Evolutionary conservation across 352 stramenopile species (phyloP), one percentile per base, ranked within the genome.

Genomic region (Pythium vanterpoolii): DNA sequence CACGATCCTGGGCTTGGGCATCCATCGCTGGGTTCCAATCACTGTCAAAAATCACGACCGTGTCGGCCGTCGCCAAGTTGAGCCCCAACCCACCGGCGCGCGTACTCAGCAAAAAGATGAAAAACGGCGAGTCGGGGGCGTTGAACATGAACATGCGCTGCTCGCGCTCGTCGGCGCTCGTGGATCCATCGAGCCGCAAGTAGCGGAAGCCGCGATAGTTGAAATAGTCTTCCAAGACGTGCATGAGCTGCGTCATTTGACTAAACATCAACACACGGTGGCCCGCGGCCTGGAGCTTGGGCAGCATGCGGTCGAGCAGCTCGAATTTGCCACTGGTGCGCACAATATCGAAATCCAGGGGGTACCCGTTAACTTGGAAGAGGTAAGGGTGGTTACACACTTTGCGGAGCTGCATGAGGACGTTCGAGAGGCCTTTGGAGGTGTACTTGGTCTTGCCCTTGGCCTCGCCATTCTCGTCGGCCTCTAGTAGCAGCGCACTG

Each of bases 11-110:
- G 4, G 92, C 92, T 47, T 98, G 92, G 5, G 90, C 89, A 57
- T 98, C 92, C 83, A 96, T 96, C 36, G 97, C 92, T n/a, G 98
- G 97, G 73, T 99, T 99, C 97, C 97, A 99, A 69, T 99, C 97
- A 62, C 87, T 98, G 67, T 99, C 98, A 64, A 99, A 99, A 70
- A 99, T 98, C 40, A 99, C 97, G 7, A 99, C 96, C 5, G 96
- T 99, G 66, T 99, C 97, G 26, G 98, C 98, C 21, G 96, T 96
- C 28, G 95, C 96, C 24, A 99, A 86, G 72, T 99, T 99, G 21
- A 99, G 67, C 23, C 97, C 97, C 26, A 99, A 76, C 23, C 97
- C 98, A 64, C 97, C 98, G 24, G 97, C 97, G 8, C 97, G 83
- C 19, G 98, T 99, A 69, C 86, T 98, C 27, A 99, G 73, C 16